Evolutionary conservation across 257 asterid genomes (phyloP), one percentile per base, ranked within the genome.

Genomic region (Paraleonurus japonicus): DNA sequence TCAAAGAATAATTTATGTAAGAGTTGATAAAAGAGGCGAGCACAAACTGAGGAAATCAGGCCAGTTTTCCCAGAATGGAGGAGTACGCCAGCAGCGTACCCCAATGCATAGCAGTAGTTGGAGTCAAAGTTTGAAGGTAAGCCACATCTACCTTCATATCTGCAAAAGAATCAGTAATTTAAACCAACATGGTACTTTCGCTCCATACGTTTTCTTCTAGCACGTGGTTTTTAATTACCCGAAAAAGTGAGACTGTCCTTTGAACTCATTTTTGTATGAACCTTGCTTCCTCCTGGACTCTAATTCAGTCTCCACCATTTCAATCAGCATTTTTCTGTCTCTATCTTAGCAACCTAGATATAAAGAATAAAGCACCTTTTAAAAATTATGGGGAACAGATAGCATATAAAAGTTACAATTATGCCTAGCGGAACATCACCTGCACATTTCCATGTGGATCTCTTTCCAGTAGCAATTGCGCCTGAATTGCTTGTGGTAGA

Each of bases 361-460:
- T 30, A 12, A 39, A 41, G 2, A 78, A 30, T 17, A 54, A 53
- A 37, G 8, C 24, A 48, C 17, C 53, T 61, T 16, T 17, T 32
- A 13, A 27, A 9, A 63, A 13, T 4, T 57, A 23, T 10, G 50
- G 26, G 8, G 4, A 50, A 17, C 15, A 22, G 8, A 6, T 53
- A 53, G 15, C 28, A 20, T 7, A 7, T n/a, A 47, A 47, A 16
- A 5, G 5, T 4, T n/a, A n/a, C 22, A 47, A 47, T 47, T n/a
- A 47, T 47, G 54, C 54, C 5, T 13, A 22, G 30, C 22, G 7
- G 22, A 61, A 32, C 43, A 26, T 59, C 61, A 88, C 95, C 90
- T 88, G 97, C 69, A 90, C 97, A 79, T 90, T 90, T 69, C 97
- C 97, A 71, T 88, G 94, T 27, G 97, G 96, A 77, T 90, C 97